A percentile compares a stretch with the other conserved stretches of the same genome.
phyloP scores from a whole-genome alignment of 116 monocot genomes.

The Papilionanthe hybrid region DNA sequence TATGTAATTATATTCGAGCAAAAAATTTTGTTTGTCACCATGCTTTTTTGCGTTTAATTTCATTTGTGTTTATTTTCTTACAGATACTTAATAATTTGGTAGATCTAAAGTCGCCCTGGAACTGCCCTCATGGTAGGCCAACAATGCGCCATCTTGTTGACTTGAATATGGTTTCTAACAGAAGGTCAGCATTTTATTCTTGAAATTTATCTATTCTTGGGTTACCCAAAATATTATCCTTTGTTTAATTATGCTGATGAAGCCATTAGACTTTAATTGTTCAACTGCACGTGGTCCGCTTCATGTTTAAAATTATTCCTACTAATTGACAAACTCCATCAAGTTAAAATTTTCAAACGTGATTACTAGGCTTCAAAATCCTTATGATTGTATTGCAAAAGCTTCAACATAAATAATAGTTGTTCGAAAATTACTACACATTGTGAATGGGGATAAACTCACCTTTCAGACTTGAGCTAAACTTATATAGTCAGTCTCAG shows the following conservation, averaged over 20 bases:
- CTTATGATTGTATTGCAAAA: too few relatives aligned
- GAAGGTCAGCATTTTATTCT: conserved; percentile 17
- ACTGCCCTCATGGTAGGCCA: conserved; percentile 97
- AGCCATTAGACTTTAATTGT: not conserved
- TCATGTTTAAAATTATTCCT: not conserved
- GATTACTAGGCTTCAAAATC: not conserved
- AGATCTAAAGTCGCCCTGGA: conserved; percentile 90
- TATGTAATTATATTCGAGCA: not conserved
- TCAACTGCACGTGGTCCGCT: too few relatives aligned
- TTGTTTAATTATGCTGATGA: not conserved
- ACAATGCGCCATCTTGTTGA: conserved; percentile 95
- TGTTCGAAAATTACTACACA: too few relatives aligned
- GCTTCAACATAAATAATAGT: too few relatives aligned
- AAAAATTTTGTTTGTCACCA: not conserved
- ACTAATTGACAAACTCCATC: not conserved
- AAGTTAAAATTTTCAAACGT: not conserved
- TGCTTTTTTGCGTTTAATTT: not conserved
- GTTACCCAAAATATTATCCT: not conserved
- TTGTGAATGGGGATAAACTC: too few relatives aligned
- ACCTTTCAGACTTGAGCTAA: too few relatives aligned
- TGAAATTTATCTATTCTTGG: not conserved
- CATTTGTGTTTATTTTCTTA: not conserved
- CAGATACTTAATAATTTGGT: conserved; percentile 83
- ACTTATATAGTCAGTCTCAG: too few relatives aligned
- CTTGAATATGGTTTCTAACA: conserved; percentile 34